Evolutionary conservation across 2,329 filamentous ascomycete species (phyloP), one percentile per base, ranked within the genome.

Genomic region (Trichocomaceae sp.): DNA sequence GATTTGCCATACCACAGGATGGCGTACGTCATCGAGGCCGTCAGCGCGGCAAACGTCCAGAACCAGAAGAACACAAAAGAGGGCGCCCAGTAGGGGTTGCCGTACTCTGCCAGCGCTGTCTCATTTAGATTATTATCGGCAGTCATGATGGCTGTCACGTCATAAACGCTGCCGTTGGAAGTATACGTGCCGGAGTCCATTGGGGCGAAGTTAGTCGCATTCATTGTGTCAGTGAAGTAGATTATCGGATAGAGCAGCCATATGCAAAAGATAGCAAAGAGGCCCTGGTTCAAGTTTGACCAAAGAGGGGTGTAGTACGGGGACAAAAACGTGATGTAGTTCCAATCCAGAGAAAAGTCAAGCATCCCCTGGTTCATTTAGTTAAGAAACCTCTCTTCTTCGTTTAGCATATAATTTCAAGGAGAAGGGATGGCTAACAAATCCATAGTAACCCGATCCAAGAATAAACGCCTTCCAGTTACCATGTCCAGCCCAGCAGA

Each of bases 281-380:
- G 4, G 13, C 23, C 33, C 47, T 50, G 47, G 19, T 50, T 29
- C 19, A 37, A 8, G 29, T 13, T 50, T 29, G 47, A 50, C 47
- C 47, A 50, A 13, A 50, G 33, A 35, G 47, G 47, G 19, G 47
- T 50, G 47, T 50, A 50, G 15, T 31, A 35, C 20, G 47, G 47
- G 4, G 2, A 35, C 47, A 31, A 19, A 29, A 50, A 50, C 19
- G 47, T 5, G 47, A 50, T 37, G 33, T 50, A 50, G 47, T 50
- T 50, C 47, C 47, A 50, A 15, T 50, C 47, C 12, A 50, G 31
- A 37, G 47, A 50, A n/a, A 50, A 50, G 47, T 50, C 33, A 17
- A 50, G 29, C 5, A 50, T 31, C 20, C 45, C 45, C 45, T 33
- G 12, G 17, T 41, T 41, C 39, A 20, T n/a, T 41, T 41, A 41